Percentiles rank a stretch among this genome's conserved stretches.
Evolutionary conservation across 352 stramenopile genomes (phyloP).

Genomic region (Phytophthora boehmeriae): DNA sequence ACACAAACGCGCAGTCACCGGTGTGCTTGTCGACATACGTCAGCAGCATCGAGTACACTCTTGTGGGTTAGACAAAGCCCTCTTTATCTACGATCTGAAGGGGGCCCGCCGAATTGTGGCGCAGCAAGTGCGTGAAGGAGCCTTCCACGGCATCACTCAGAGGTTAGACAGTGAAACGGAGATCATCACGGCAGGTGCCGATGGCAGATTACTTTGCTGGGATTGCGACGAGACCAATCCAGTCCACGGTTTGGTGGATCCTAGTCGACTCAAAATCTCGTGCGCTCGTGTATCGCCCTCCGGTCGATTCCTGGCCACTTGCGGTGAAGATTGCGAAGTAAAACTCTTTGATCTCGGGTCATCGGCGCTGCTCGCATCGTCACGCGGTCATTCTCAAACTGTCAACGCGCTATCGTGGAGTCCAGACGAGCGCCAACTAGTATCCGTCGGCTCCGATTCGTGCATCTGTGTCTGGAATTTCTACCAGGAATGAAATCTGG

Average conservation of each 20-base stretch:
- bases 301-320: slow-evolving; percentile 78
- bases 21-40: slow-evolving; percentile 80
- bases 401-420: slow-evolving; percentile 87
- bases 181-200: slow-evolving; percentile 85
- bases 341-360: slow-evolving; percentile 77
- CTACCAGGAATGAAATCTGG: slow-evolving; percentile 38
- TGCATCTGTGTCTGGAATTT: slow-evolving; percentile 94
- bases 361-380: slow-evolving; percentile 46
- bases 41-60: slow-evolving; percentile 88
- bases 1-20: slow-evolving; percentile 82
- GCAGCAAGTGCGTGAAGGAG: slow-evolving; percentile 79
- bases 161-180: slow-evolving; percentile 90
- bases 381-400: slow-evolving; percentile 70
- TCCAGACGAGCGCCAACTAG: slow-evolving; percentile 91
- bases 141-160: slow-evolving; percentile 86
- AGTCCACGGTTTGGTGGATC: slow-evolving; percentile 58
- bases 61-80: slow-evolving; percentile 80
- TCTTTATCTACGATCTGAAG: slow-evolving; percentile 94
- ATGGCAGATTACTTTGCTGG: slow-evolving; percentile 89
- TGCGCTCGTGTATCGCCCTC: slow-evolving; percentile 66
- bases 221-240: slow-evolving; percentile 90
- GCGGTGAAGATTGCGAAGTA: slow-evolving; percentile 82
- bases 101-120: slow-evolving; percentile 80
- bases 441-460: slow-evolving; percentile 88
- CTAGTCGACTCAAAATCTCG: slow-evolving; percentile 45